These are phyloP conservation scores for Cercospora nicotianae DNA, from an alignment of 2,329 filamentous ascomycete genomes.

Conservation along the genomic window DNA sequence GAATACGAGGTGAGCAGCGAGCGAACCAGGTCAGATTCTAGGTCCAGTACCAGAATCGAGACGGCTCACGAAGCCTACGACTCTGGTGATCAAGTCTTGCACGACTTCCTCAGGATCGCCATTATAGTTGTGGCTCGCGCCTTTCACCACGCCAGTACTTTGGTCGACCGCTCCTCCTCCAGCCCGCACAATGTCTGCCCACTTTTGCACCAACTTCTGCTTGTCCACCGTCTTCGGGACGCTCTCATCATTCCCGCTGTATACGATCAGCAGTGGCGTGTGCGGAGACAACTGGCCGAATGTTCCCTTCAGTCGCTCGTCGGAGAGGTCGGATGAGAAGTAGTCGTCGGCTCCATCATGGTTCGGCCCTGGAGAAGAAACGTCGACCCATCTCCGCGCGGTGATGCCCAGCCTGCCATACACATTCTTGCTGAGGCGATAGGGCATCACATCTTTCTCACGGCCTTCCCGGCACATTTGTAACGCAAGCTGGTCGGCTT, in stretches of 20 bases:
- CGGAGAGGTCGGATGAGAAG: conserved; percentile 76
- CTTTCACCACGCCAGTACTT: conserved; percentile 48
- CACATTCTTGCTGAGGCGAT: conserved; percentile 31
- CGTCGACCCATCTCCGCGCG: conserved; percentile 60
- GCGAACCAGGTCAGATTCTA: conserved; percentile 5
- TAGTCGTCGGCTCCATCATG: conserved; percentile 76
- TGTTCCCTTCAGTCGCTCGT: conserved; percentile 58
- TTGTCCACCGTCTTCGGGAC: conserved; percentile 62
- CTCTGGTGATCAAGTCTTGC: conserved; percentile 51
- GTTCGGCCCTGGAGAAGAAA: conserved; percentile 57
- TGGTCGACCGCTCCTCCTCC: conserved; percentile 52
- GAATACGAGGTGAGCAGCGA: background rate
- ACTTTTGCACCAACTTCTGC: conserved; percentile 57
- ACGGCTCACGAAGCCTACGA: conserved; percentile 48
- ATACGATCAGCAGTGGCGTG: conserved; percentile 63
- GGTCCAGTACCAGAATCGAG: background rate
- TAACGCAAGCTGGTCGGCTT: conserved; percentile 48
- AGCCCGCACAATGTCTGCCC: conserved; percentile 50
- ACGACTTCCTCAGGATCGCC: conserved; percentile 50
- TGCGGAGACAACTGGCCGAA: conserved; percentile 61
- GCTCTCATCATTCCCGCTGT: conserved; percentile 66
- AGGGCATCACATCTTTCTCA: conserved; percentile 56
- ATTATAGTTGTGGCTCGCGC: conserved; percentile 55
- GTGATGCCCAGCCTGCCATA: conserved; percentile 48
- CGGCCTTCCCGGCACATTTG: conserved; percentile 47